Evolutionary conservation across 345 rosid species (phyloP).

Genomic region (Aurinia saxatilis): DNA sequence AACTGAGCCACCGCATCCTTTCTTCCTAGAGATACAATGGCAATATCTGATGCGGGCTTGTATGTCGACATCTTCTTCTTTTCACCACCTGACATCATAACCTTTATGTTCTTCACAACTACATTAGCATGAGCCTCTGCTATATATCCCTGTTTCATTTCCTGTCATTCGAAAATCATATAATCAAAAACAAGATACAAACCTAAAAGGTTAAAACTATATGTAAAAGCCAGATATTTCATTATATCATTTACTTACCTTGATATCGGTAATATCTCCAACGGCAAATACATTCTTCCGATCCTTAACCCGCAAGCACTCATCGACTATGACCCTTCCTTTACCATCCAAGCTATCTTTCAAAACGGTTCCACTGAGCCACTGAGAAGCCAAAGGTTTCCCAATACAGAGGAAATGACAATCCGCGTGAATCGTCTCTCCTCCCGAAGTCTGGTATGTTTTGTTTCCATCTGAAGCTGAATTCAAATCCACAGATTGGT

Average conservation of each 20-base stretch:
- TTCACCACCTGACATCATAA: constrained; percentile 42
- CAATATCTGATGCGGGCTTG: constrained; percentile 37
- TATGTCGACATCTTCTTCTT: constrained; percentile 50
- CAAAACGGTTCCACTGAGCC: constrained; percentile 56
- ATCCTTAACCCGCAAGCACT: constrained; percentile 49
- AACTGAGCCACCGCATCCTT: constrained; percentile 67
- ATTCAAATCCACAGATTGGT: constrained; percentile 56
- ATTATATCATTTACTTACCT: constrained; percentile 35
- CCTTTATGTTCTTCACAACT: constrained; percentile 64
- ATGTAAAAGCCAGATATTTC: too few relatives aligned
- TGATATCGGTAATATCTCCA: constrained; percentile 69
- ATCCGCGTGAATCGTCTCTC: constrained; percentile 63
- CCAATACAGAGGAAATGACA: constrained; percentile 70
- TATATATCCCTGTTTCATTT: constrained; percentile 68
- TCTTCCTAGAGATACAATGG: constrained; percentile 71
- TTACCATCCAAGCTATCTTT: constrained; percentile 44
- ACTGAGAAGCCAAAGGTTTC: constrained; percentile 53
- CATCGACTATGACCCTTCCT: constrained; percentile 76
- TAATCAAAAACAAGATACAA: neutral
- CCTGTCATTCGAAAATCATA: constrained; percentile 35
- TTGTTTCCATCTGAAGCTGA: constrained; percentile 35
- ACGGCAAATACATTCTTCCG: constrained; percentile 51
- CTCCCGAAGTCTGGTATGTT: constrained; percentile 45
- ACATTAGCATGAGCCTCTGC: constrained; percentile 62
- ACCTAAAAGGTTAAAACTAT: neutral